Evolutionary conservation across 345 rosid species (phyloP), one percentile per base, ranked within the genome.

Genomic region (Gossypioides kirkii): DNA sequence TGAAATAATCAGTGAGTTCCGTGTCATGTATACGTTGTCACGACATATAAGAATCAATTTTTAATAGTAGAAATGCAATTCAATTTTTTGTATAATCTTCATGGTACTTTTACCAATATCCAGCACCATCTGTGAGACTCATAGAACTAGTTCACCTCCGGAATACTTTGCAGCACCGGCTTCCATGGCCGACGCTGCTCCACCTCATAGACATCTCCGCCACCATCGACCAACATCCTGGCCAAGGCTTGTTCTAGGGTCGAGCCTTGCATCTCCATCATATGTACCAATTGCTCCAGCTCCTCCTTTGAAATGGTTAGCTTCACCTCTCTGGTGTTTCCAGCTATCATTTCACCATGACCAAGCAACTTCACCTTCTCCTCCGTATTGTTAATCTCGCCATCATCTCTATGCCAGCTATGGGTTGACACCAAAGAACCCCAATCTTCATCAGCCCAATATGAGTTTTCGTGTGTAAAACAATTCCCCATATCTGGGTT

Each of bases 131-230:
- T 10, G 2, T 16, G 17, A 42, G 26, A 42, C 32, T 42, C 50
- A 6, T 65, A 0, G 4, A 26, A 17, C 17, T 20, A 73, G 65
- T 85, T 77, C 59, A 77, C 81, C 83, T 93, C 98, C n/a, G 97
- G 97, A 77, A 93, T 89, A 38, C 87, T 89, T 55, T 86, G 88
- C 10, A 93, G 79, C 26, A 73, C 86, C 18, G 97, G 98, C 81
- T 73, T 83, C 98, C 98, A 90, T 7, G 75, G 11, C 69, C 85
- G 74, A 10, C 76, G 81, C 11, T 78, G 79, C 28, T 76, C 82
- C 71, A 45, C 41, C 23, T 76, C 58, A 9, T 41, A 53, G 0
- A 32, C 72, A 11, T 43, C 26, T n/a, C 14, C 32, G 4, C 23
- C 73, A 10, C 61, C 28, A 11, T 22, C 28, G 10, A 79, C 53